Base-by-base conservation (phyloP, 2,329 filamentous ascomycete species). In the Neonectria neomacrospora region DNA sequence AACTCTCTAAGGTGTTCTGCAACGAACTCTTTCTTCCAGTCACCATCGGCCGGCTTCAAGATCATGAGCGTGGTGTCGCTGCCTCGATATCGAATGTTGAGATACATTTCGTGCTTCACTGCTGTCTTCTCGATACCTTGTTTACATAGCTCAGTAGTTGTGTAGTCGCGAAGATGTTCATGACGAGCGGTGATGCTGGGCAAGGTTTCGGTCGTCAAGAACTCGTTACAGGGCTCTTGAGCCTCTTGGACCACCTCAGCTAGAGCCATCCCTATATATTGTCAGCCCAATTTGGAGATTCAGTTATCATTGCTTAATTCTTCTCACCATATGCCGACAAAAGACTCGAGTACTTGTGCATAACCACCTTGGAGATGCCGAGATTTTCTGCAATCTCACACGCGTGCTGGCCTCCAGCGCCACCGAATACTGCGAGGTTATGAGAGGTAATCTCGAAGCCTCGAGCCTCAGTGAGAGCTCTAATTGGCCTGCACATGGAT, bases 401-500 rank as follows among this genome's bases (percentile, higher is more conserved):
- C 0, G 81, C 80, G 61, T 83, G 80, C 57, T 93, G 90, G 0
- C 91, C 91, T 63, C 91, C 91, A 6, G 91, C 91, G 66, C 91
- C 91, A 20, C 91, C 91, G 74, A 94, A 78, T 22, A 65, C 64
- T 5, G 72, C 73, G 9, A 78, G 70, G 23, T 74, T 66, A 34
- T 78, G 75, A 14, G 68, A 66, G 12, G 65, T 67, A 1, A 71
- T 72, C n/a, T 71, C 71, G 57, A 73, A 76, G 14, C 73, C 75
- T n/a, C 74, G 60, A 8, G 90, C 90, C 77, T 93, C 90, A 2
- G 65, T 93, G 56, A 92, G 78, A 39, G 89, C 91, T 41, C 91
- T 85, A 65, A 94, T 94, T 0, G 91, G 91, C 32, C 91, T 82
- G 3, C 88, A 88, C 90, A 93, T 93, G 0, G 89, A 88, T 77